These are phyloP conservation scores for Pisolithus sp. DNA, from an alignment of 768 basidiomycete species.

Conservation along the genomic window DNA sequence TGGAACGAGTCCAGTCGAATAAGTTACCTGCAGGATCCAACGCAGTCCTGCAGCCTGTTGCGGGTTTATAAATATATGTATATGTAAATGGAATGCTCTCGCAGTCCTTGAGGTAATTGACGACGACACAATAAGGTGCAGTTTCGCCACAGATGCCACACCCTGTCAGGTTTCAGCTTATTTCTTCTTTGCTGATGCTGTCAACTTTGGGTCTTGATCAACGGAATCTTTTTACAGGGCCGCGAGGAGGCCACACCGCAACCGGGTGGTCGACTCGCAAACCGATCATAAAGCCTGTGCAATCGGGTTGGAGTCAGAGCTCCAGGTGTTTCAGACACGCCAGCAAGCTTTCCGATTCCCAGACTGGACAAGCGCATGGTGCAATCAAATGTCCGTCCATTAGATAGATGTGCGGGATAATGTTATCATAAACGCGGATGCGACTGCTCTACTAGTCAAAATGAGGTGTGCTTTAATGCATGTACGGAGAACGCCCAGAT, in stretches of 20 bases:
- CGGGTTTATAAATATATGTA: slow-evolving; percentile 1
- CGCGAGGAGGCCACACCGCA: slow-evolving; percentile 28
- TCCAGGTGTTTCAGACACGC: slow-evolving; percentile 12
- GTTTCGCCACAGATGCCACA: no score
- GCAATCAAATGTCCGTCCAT: slow-evolving; percentile 31
- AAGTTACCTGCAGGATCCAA: slow-evolving; percentile 3
- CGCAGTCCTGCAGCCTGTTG: slow-evolving; percentile 10
- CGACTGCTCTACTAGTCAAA: slow-evolving; percentile 21
- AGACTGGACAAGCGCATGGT: slow-evolving; percentile 18
- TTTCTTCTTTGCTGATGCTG: background rate
- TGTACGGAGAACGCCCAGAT: slow-evolving; percentile 3
- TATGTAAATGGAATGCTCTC: no score
- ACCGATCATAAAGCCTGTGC: slow-evolving; percentile 15
- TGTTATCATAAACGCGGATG: slow-evolving; percentile 17
- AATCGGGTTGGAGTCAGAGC: slow-evolving; percentile 9
- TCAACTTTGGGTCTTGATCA: slow-evolving; percentile 3
- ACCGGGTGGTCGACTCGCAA: slow-evolving; percentile 21
- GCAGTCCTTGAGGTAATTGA: background rate
- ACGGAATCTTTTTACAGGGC: slow-evolving; percentile 8
- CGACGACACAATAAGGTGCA: no score
- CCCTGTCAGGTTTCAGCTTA: no score
- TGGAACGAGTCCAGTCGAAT: background rate
- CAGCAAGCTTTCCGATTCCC: slow-evolving; percentile 8
- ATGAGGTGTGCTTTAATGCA: slow-evolving; percentile 4
- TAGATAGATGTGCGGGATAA: slow-evolving; percentile 26